These are phyloP conservation scores for Magnaporthales sp. DNA, from an alignment of 2,329 filamentous ascomycete genomes.

Conservation along the genomic window DNA sequence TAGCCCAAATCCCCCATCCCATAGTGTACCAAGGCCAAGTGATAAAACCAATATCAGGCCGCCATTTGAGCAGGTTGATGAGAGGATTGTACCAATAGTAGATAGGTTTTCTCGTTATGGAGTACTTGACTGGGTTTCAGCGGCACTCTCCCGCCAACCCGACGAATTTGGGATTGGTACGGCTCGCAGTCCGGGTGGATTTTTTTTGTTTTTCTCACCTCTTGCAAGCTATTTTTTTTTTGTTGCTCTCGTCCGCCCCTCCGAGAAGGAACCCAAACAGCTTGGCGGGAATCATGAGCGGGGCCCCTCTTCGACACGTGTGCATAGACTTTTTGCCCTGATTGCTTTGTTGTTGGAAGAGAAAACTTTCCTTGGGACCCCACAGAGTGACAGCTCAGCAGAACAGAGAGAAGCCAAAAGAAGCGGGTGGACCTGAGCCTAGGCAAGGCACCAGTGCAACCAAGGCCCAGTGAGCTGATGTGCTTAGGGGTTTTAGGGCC, in stretches of 20 bases:
- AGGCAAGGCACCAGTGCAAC: not conserved
- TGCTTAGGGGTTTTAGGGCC: not conserved
- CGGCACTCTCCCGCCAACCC: not conserved
- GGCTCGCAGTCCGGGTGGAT: not conserved
- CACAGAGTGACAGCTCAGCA: not conserved
- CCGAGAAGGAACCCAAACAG: not conserved
- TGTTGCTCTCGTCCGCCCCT: not conserved
- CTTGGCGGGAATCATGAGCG: not conserved
- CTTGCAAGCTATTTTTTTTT: not conserved
- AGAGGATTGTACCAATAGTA: not conserved
- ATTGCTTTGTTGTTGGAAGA: not conserved
- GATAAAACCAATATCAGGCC: not conserved
- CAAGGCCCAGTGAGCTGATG: not conserved
- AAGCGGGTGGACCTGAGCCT: not conserved
- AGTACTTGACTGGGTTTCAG: not conserved
- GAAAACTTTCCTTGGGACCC: not conserved
- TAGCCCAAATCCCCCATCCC: too few species aligned
- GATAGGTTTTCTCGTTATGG: not conserved
- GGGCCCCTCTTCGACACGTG: not conserved
- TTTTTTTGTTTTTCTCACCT: not conserved
- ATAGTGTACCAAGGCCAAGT: too few species aligned
- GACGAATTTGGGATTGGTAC: not conserved
- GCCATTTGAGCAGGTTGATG: not conserved
- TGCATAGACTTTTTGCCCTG: not conserved
- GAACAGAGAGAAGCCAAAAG: not conserved